Evolutionary conservation across 805 yeast genomes (phyloP).

Genomic region (Candida suzukii): DNA sequence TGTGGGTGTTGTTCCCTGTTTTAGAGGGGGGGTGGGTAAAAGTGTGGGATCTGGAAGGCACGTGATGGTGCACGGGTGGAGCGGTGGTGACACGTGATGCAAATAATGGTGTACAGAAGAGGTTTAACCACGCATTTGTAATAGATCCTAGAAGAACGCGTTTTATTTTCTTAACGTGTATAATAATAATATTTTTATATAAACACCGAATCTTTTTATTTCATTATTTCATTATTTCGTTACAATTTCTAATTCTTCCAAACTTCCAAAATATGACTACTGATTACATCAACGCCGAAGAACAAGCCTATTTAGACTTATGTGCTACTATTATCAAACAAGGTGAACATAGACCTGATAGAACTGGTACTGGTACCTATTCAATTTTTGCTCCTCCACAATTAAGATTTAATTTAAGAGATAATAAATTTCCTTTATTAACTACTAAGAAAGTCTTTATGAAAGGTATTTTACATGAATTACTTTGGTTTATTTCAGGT

Average conservation of each 20-base stretch:
- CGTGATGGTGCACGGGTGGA: too few relatives aligned
- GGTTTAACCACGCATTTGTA: too few relatives aligned
- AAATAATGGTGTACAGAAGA: too few relatives aligned
- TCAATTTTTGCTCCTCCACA: slow-evolving; percentile 96
- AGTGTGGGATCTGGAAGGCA: too few relatives aligned
- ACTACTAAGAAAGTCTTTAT: slow-evolving; percentile 92
- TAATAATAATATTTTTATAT: too few relatives aligned
- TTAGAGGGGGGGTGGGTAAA: not conserved
- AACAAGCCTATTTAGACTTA: slow-evolving; percentile 80
- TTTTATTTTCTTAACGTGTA: too few relatives aligned
- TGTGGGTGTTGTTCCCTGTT: too few relatives aligned
- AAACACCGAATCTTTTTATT: too few relatives aligned
- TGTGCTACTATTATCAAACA: slow-evolving; percentile 68
- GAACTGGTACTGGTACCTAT: slow-evolving; percentile 96
- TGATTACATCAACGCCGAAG: slow-evolving; percentile 42
- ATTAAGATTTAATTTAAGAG: slow-evolving; percentile 66
- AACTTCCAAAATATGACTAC: not conserved
- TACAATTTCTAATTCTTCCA: too few relatives aligned
- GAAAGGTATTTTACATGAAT: slow-evolving; percentile 81
- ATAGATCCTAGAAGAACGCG: too few relatives aligned
- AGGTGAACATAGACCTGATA: slow-evolving; percentile 89
- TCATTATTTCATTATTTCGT: too few relatives aligned
- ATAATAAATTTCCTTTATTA: slow-evolving; percentile 75
- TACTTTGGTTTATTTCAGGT: slow-evolving; percentile 90
- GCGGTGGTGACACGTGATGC: too few relatives aligned